These are phyloP conservation scores for Mycena sanguinolenta DNA, from an alignment of 768 basidiomycete species.

Conservation along the genomic window DNA sequence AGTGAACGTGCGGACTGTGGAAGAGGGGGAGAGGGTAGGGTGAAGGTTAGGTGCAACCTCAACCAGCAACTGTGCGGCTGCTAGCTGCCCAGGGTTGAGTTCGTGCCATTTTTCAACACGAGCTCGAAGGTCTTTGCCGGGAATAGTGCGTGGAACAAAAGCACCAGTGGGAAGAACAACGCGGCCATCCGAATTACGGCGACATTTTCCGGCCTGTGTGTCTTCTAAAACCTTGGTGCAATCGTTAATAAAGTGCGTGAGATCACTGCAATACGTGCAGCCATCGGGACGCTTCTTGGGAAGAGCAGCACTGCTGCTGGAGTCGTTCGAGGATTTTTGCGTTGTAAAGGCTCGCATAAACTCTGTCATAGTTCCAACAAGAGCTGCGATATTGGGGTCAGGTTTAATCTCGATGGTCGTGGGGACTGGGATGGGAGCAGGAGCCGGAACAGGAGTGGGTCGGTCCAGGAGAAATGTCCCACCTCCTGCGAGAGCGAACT, in stretches of 20 bases:
- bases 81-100: constrained; percentile 29
- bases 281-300: constrained; percentile 6
- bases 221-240: constrained; percentile 40
- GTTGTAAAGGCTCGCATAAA: constrained; percentile 20
- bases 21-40: neutral
- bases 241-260: constrained; percentile 40
- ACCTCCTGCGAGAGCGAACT: constrained; percentile 36
- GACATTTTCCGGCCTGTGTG: constrained; percentile 35
- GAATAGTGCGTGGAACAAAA: constrained; percentile 36
- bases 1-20: constrained; percentile 3
- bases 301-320: neutral
- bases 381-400: constrained; percentile 20
- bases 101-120: no score
- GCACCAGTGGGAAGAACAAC: constrained; percentile 42
- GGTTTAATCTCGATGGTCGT: constrained; percentile 13
- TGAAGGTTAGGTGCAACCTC: neutral
- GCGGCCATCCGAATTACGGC: constrained; percentile 40
- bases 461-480: neutral
- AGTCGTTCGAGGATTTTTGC: neutral
- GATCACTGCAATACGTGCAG: constrained; percentile 41
- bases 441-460: neutral
- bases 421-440: neutral
- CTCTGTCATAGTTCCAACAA: constrained; percentile 15
- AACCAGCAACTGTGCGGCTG: constrained; percentile 16
- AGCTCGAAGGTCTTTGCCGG: constrained; percentile 11